phyloP scores from a whole-genome alignment of 2,329 filamentous ascomycete genomes.

The Nectriaceae sp. region DNA sequence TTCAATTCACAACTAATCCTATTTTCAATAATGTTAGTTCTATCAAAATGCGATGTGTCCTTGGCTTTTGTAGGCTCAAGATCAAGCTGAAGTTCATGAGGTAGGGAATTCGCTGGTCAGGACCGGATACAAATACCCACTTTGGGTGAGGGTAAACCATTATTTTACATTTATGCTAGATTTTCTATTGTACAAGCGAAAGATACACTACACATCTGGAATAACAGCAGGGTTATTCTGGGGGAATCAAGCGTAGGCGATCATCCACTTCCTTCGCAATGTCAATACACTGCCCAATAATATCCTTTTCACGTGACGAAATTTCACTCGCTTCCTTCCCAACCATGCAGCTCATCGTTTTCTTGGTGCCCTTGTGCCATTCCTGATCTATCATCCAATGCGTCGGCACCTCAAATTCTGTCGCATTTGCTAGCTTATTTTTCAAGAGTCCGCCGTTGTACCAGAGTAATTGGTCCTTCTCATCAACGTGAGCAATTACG shows the following conservation, averaged over 20 bases:
- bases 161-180: no score
- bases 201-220: no score
- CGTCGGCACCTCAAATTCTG: slow-evolving; percentile 37
- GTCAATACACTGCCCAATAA: slow-evolving; percentile 11
- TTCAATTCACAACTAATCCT: no score
- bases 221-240: no score
- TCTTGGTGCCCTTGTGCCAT: slow-evolving; percentile 38
- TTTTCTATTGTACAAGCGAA: no score
- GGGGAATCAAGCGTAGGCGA: slow-evolving; percentile 8
- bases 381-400: slow-evolving; percentile 43
- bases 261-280: slow-evolving; percentile 15
- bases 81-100: no score
- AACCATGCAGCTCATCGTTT: slow-evolving; percentile 42
- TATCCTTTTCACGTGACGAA: neutral
- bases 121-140: no score
- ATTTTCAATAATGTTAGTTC: no score
- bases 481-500: slow-evolving; percentile 45
- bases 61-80: no score
- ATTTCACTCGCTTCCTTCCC: slow-evolving; percentile 14
- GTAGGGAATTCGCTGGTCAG: no score
- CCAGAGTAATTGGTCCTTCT: slow-evolving; percentile 39
- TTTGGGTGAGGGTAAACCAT: no score
- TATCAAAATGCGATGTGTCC: no score
- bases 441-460: slow-evolving; percentile 46
- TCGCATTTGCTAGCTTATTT: slow-evolving; percentile 36